Evolutionary conservation across 139 green algal species (phyloP).

Genomic region (Chlorella sp.): DNA sequence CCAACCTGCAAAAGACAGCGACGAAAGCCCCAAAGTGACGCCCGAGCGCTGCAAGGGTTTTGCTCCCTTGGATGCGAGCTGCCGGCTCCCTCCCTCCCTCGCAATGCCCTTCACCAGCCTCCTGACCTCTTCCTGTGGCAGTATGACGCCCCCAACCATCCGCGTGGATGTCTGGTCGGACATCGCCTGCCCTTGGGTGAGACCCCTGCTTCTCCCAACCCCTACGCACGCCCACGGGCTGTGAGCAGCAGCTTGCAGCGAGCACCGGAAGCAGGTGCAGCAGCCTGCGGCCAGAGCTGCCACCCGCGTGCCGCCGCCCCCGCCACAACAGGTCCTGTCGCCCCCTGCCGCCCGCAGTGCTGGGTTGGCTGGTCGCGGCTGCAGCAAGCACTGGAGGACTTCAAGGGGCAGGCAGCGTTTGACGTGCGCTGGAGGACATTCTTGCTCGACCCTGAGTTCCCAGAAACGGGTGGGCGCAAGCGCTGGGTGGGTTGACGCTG

Average conservation of each 20-base stretch:
- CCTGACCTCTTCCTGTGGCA: not conserved
- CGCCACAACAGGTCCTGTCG: too few relatives aligned
- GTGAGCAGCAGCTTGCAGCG: too few relatives aligned
- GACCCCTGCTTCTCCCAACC: not conserved
- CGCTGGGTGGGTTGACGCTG: too few relatives aligned
- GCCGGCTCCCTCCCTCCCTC: too few relatives aligned
- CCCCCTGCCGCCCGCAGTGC: not conserved
- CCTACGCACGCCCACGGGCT: too few relatives aligned
- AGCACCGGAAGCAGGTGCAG: too few relatives aligned
- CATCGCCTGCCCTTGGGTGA: slow-evolving; percentile 5
- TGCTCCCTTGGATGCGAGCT: too few relatives aligned
- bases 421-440: slow-evolving; percentile 5
- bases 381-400: not conserved
- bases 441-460: not conserved
- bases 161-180: not conserved
- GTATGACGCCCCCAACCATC: not conserved
- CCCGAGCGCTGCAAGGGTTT: too few relatives aligned
- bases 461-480: not conserved
- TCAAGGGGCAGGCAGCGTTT: not conserved
- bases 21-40: too few relatives aligned
- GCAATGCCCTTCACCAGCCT: too few relatives aligned
- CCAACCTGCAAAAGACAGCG: too few relatives aligned
- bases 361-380: slow-evolving; percentile 15
- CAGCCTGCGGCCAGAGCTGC: not conserved
- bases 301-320: too few relatives aligned